Percentiles rank a stretch among this genome's conserved stretches.
These are phyloP conservation scores for Dryas octopetala DNA, from an alignment of 306 rosid genomes.

Conservation along the genomic window DNA sequence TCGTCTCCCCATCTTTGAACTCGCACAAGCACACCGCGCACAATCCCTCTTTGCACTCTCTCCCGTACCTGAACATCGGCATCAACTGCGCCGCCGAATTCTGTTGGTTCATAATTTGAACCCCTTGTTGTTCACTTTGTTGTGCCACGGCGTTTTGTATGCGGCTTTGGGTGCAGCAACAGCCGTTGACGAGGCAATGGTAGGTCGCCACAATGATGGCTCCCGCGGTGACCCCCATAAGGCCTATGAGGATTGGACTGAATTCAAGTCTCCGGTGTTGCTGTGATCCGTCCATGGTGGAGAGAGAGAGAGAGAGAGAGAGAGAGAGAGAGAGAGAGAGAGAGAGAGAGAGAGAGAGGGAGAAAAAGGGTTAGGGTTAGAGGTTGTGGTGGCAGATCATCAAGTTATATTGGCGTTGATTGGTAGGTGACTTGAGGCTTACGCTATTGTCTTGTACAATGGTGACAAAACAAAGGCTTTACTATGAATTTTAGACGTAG, in stretches of 20 bases:
- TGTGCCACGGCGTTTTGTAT: neutral
- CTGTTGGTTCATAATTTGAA: neutral
- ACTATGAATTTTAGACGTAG: neutral
- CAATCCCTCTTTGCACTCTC: constrained; percentile 6
- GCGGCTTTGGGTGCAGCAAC: constrained; percentile 21
- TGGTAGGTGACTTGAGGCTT: neutral
- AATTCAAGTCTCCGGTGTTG: neutral
- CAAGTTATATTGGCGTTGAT: neutral
- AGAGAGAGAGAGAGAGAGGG: too few species aligned
- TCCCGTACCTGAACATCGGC: constrained; percentile 6
- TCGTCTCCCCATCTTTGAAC: constrained; percentile 15
- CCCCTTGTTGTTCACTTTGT: neutral
- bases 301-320: too few species aligned
- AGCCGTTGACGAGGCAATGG: neutral
- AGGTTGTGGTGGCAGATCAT: neutral
- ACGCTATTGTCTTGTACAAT: constrained; percentile 1
- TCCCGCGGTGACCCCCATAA: constrained; percentile 17
- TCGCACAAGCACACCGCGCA: constrained; percentile 29
- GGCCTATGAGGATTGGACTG: constrained; percentile 9
- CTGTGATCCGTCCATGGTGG: constrained; percentile 10
- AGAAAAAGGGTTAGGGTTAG: neutral
- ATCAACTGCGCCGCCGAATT: neutral
- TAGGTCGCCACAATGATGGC: constrained; percentile 6
- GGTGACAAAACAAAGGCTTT: constrained; percentile 20
- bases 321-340: too few species aligned